A percentile compares a stretch with the other conserved stretches of the same genome.
These are phyloP conservation scores for Amylocarpus encephaloides DNA, from an alignment of 2,329 filamentous ascomycete genomes.

Conservation along the genomic window DNA sequence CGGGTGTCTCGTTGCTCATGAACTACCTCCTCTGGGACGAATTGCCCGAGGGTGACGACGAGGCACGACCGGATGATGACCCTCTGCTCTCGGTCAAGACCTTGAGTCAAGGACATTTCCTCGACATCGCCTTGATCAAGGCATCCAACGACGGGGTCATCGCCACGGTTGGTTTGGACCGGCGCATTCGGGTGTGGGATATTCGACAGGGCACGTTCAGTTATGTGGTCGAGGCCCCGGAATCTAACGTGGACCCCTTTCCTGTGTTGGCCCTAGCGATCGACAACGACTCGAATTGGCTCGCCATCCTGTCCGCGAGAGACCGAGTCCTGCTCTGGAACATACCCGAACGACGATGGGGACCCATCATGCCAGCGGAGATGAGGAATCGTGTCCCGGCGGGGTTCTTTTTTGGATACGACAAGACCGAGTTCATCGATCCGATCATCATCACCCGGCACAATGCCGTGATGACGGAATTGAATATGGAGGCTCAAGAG, in stretches of 20 bases:
- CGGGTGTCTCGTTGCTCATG: constrained; percentile 63
- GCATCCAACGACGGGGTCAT: constrained; percentile 59
- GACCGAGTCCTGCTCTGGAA: constrained; percentile 59
- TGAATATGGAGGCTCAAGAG: constrained; percentile 41
- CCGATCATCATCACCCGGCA: constrained; percentile 56
- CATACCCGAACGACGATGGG: constrained; percentile 50
- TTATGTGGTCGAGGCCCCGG: constrained; percentile 33
- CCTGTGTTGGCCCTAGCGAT: constrained; percentile 58
- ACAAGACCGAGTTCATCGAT: constrained; percentile 34
- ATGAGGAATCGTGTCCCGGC: constrained; percentile 52
- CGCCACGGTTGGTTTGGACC: constrained; percentile 64
- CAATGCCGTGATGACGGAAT: constrained; percentile 56
- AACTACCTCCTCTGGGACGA: constrained; percentile 65
- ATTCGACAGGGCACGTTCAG: constrained; percentile 37
- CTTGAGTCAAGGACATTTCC: constrained; percentile 54
- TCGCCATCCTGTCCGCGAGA: constrained; percentile 57
- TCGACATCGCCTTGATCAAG: constrained; percentile 62
- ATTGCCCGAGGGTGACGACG: constrained; percentile 40
- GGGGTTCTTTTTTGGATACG: constrained; percentile 56
- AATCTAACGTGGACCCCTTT: constrained; percentile 40
- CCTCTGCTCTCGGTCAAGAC: constrained; percentile 54
- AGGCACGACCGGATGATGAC: constrained; percentile 38
- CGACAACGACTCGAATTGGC: constrained; percentile 56
- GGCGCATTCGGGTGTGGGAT: constrained; percentile 61
- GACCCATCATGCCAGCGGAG: constrained; percentile 47